Evolutionary conservation across 163 green algal genomes (phyloP), one percentile per base, ranked within the genome.

Genomic region (Chlorella variabilis): DNA sequence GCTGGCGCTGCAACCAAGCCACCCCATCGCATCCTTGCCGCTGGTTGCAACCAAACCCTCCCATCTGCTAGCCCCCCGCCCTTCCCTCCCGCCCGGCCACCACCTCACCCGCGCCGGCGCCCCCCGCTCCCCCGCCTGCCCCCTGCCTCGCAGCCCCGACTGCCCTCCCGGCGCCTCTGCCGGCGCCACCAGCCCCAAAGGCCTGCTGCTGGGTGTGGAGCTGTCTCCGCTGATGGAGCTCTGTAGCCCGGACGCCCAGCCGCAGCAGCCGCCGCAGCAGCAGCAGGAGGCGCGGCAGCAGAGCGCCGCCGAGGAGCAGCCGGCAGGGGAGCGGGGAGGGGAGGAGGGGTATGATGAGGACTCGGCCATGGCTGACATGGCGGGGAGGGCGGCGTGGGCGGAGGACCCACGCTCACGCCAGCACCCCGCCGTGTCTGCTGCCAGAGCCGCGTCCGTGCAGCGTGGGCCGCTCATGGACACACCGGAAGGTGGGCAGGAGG

Each of bases 151-250:
- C 76, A 82, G 76, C 63, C 63, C 76, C 21, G 45, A 75, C 62
- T 75, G 76, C 62, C 48, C 63, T 31, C 42, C 34, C 17, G 48
- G 31, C 33, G 31, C 49, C 21, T 23, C 27, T 4, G 2, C 56
- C 38, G 38, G 34, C 38, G 56, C 59, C 38, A 41, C 33, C 6
- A 59, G 34, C 27, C 2, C 73, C 38, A 29, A 54, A 27, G 73
- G 76, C 45, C 65, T 82, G 45, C 42, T 76, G 62, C 65, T 73
- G 42, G 48, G 33, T 27, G 45, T 20, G 20, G 48, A 63, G 45
- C 76, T 82, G 33, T 20, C 42, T 2, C 76, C 76, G 3, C 65
- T 82, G 9, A 51, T 75, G 42, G 42, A 75, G 6, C 45, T 73
- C 1, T 82, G 76, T 36, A 33, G 59, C 29, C 4, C 29, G 7